Percentiles rank a stretch among this genome's conserved stretches.
phyloP scores from a whole-genome alignment of 768 basidiomycete species.

The Boletus reticuloceps region DNA sequence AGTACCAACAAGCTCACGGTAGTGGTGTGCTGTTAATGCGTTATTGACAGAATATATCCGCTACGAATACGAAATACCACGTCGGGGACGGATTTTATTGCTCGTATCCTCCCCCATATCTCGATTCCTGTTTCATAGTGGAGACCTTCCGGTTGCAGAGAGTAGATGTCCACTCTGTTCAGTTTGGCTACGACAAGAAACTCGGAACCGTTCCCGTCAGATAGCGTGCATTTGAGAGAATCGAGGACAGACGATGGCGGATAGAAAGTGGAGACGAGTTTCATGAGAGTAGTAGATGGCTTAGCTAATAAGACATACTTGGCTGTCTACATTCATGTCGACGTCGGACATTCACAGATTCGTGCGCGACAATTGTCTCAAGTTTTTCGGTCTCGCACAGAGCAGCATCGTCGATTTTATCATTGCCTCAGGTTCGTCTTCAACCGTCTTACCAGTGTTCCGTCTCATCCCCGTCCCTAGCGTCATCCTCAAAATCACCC shows the following conservation, averaged over 20 bases:
- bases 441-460: neutral
- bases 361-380: conserved; percentile 74
- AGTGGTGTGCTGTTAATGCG: conserved; percentile 30
- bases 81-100: conserved; percentile 53
- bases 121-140: conserved; percentile 57
- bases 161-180: conserved; percentile 66
- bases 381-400: conserved; percentile 87
- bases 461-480: conserved; percentile 29
- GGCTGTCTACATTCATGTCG: conserved; percentile 42
- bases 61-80: conserved; percentile 37
- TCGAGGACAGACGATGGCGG: conserved; percentile 66
- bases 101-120: conserved; percentile 66
- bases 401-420: conserved; percentile 84
- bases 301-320: too few species aligned
- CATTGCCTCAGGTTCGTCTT: conserved; percentile 68
- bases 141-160: conserved; percentile 59
- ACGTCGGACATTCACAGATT: conserved; percentile 59
- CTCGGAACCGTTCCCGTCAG: conserved; percentile 46
- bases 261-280: conserved; percentile 73
- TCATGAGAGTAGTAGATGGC: conserved; percentile 37
- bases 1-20: conserved; percentile 54
- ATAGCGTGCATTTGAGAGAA: conserved; percentile 68
- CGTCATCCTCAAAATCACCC: conserved; percentile 80
- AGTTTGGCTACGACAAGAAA: conserved; percentile 70
- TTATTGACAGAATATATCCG: conserved; percentile 3